These are phyloP conservation scores for Melanogaster broomeanus DNA, from an alignment of 768 basidiomycete species.

Conservation along the genomic window DNA sequence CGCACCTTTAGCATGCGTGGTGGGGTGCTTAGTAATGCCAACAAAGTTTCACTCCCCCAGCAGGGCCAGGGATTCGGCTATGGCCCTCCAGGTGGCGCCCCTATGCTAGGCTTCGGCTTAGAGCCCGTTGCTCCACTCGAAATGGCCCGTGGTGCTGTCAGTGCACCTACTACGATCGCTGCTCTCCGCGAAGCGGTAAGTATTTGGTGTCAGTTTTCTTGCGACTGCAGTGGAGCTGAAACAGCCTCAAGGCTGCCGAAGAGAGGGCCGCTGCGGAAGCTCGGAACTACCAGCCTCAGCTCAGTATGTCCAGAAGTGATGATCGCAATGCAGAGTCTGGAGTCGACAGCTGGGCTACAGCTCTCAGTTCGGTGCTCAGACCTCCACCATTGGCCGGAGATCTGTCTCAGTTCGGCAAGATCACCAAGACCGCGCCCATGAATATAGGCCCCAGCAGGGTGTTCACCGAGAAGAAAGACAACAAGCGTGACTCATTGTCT, in stretches of 20 bases:
- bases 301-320: conserved; percentile 86
- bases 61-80: conserved; percentile 41
- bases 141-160: conserved; percentile 62
- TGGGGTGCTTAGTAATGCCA: conserved; percentile 65
- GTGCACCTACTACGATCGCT: conserved; percentile 85
- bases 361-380: conserved; percentile 50
- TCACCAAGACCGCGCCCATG: conserved; percentile 67
- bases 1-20: conserved; percentile 84
- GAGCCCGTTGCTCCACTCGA: conserved; percentile 83
- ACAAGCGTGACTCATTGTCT: conserved; percentile 73
- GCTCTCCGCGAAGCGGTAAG: conserved; percentile 84
- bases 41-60: conserved; percentile 40
- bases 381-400: conserved; percentile 81
- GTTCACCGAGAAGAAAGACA: conserved; percentile 72
- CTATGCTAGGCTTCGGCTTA: conserved; percentile 35
- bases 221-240: conserved; percentile 2
- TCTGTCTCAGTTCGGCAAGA: conserved; percentile 86
- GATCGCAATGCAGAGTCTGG: conserved; percentile 64
- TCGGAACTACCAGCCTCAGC: conserved; percentile 57
- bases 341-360: conserved; percentile 91
- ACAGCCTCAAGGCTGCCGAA: conserved; percentile 64
- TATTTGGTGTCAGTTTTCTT: conserved; percentile 14
- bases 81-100: conserved; percentile 29
- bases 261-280: conserved; percentile 71
- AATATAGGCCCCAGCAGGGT: conserved; percentile 86